These are phyloP conservation scores for Penicillium cinerascens DNA, from an alignment of 495 filamentous ascomycete species.

Conservation along the genomic window DNA sequence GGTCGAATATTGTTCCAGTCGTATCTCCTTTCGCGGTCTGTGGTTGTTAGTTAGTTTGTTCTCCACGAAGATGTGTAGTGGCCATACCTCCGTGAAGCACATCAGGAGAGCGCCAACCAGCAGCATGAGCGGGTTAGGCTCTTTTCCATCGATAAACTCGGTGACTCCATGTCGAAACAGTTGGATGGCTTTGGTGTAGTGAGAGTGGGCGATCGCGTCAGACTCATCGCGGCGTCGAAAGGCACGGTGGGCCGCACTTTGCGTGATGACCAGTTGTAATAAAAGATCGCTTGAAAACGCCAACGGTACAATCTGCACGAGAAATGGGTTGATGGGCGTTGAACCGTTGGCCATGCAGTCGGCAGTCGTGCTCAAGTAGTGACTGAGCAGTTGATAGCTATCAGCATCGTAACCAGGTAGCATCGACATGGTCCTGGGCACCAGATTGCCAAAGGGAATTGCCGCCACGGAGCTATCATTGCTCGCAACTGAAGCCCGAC, in stretches of 20 bases:
- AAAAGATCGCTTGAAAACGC: constrained; percentile 38
- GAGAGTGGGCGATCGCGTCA: constrained; percentile 32
- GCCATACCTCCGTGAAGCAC: constrained; percentile 39
- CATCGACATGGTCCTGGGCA: constrained; percentile 32
- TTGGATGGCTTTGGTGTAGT: constrained; percentile 34
- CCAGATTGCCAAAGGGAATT: constrained; percentile 19
- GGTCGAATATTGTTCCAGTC: constrained; percentile 39
- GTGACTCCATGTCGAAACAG: constrained; percentile 33
- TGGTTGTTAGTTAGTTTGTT: constrained; percentile 1
- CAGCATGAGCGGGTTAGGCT: constrained; percentile 34
- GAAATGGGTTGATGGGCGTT: constrained; percentile 35
- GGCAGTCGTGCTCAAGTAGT: constrained; percentile 35
- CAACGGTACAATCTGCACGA: constrained; percentile 37
- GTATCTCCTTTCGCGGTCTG: constrained; percentile 40
- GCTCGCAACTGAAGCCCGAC: neutral
- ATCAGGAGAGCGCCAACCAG: constrained; percentile 36
- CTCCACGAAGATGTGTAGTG: neutral
- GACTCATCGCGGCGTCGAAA: constrained; percentile 34
- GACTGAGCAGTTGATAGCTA: constrained; percentile 33
- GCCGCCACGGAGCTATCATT: neutral
- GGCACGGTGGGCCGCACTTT: constrained; percentile 38
- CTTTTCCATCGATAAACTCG: constrained; percentile 38
- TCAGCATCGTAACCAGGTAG: constrained; percentile 33
- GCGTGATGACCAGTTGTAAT: constrained; percentile 35
- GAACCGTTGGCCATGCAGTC: constrained; percentile 40